Evolutionary conservation across 164 flowering plant genomes (phyloP).

Genomic region (Sedum album): DNA sequence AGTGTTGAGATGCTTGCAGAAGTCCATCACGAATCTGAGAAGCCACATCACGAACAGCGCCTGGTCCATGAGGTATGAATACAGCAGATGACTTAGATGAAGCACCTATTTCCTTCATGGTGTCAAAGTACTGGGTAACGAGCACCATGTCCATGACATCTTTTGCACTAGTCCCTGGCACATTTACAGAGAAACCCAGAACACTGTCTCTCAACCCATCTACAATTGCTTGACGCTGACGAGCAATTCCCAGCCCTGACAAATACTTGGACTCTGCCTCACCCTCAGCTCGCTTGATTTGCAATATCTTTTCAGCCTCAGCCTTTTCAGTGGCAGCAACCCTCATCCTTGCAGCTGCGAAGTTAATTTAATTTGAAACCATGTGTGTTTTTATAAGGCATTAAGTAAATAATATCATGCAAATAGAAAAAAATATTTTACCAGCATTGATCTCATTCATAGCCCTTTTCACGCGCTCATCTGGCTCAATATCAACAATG

Average conservation of each 20-base stretch:
- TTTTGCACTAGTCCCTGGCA: conserved; percentile 63
- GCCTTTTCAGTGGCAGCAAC: conserved; percentile 43
- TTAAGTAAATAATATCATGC: too few relatives aligned
- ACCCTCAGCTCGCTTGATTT: conserved; percentile 36
- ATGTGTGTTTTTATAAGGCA: too few relatives aligned
- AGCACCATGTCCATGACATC: conserved; percentile 70
- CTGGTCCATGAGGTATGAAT: not conserved
- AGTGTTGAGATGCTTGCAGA: not conserved
- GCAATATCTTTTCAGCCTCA: conserved; percentile 24
- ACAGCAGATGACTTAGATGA: not conserved
- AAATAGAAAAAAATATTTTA: not conserved
- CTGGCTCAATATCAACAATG: conserved; percentile 6
- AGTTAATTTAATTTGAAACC: too few relatives aligned
- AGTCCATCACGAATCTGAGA: not conserved
- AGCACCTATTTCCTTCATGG: conserved; percentile 12
- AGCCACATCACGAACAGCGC: not conserved
- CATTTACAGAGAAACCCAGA: conserved; percentile 55
- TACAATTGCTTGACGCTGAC: conserved; percentile 58
- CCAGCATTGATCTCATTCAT: conserved; percentile 9
- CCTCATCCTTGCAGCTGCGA: conserved; percentile 37
- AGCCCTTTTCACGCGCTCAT: conserved; percentile 4
- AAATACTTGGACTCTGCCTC: conserved; percentile 46
- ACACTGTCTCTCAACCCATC: conserved; percentile 79
- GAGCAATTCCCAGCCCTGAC: conserved; percentile 38
- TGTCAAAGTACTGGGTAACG: conserved; percentile 62